Evolutionary conservation across 176 grass and related monocot genomes (phyloP).

Genomic region (Aegilops bicornis): DNA sequence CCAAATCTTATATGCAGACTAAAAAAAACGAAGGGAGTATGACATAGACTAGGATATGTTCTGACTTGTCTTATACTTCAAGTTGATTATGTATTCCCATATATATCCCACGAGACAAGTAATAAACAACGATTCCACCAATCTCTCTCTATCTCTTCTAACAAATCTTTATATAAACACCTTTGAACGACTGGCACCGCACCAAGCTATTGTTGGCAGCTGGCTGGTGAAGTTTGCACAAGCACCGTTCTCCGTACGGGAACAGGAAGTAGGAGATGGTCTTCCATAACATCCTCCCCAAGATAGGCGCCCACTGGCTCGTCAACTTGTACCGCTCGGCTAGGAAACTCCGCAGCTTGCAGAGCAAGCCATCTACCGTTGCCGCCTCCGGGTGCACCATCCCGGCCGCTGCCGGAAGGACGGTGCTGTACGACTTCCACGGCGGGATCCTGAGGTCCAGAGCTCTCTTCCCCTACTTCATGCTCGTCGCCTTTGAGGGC

Average conservation of each 20-base stretch:
- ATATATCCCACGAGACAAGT: no score
- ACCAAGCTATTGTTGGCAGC: neutral
- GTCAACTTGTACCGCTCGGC: conserved; percentile 51
- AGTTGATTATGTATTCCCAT: no score
- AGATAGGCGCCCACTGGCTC: conserved; percentile 62
- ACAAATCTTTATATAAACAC: no score
- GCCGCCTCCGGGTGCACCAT: conserved; percentile 10
- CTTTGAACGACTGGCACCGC: no score
- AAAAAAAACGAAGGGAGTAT: no score
- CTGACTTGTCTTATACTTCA: no score
- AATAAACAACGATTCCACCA: no score
- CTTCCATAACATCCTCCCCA: conserved; percentile 47
- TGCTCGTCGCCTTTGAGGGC: conserved; percentile 88
- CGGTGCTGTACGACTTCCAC: conserved; percentile 62
- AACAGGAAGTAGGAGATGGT: conserved; percentile 36
- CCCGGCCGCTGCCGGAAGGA: conserved; percentile 1
- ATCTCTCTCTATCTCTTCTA: no score
- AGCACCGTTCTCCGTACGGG: neutral
- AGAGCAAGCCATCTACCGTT: neutral
- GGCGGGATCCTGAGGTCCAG: conserved; percentile 52
- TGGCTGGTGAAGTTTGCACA: neutral
- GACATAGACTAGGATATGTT: no score
- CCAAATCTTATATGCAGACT: no score
- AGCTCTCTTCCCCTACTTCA: conserved; percentile 85
- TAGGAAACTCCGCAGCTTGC: conserved; percentile 48